These are phyloP conservation scores for Vitis hybrid DNA, from an alignment of 177 flowering plant genomes.

Conservation along the genomic window DNA sequence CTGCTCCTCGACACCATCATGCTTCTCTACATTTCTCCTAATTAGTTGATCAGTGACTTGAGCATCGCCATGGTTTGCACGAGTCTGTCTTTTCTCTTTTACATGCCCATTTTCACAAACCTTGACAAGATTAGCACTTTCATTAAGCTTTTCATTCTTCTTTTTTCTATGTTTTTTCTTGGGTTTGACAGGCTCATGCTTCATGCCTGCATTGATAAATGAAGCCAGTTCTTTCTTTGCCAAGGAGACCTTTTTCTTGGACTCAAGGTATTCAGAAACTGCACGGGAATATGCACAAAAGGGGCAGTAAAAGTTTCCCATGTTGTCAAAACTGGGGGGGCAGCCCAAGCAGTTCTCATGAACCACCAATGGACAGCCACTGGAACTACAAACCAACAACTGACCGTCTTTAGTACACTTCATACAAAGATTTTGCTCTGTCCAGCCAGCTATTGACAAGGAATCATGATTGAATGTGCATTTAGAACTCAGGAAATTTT, in stretches of 20 bases:
- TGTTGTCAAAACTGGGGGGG: conserved; percentile 34
- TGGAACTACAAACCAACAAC: conserved; percentile 47
- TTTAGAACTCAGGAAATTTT: conserved; percentile 40
- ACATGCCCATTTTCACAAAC: conserved; percentile 8
- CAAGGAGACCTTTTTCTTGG: conserved; percentile 38
- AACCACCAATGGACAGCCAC: conserved; percentile 44
- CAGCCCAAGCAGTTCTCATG: conserved; percentile 65
- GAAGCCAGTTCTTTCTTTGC: conserved; percentile 43
- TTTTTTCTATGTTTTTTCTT: conserved; percentile 4
- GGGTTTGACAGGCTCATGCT: conserved; percentile 10
- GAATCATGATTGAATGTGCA: conserved; percentile 27
- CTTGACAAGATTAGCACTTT: background rate
- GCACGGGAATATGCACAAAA: conserved; percentile 63
- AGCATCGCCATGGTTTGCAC: background rate
- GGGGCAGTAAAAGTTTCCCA: conserved; percentile 64
- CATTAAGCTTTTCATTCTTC: conserved; percentile 11
- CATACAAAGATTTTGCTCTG: conserved; percentile 44
- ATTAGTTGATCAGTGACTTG: background rate
- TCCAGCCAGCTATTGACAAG: conserved; percentile 18
- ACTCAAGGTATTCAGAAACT: conserved; percentile 37
- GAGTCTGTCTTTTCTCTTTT: conserved; percentile 8
- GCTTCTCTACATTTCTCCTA: conserved; percentile 1
- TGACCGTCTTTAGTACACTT: conserved; percentile 62
- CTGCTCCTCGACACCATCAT: conserved; percentile 11
- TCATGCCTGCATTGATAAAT: conserved; percentile 25